A percentile compares a stretch with the other conserved stretches of the same genome.
phyloP scores from a whole-genome alignment of 805 yeast genomes.

The Starmerella davenportii region DNA sequence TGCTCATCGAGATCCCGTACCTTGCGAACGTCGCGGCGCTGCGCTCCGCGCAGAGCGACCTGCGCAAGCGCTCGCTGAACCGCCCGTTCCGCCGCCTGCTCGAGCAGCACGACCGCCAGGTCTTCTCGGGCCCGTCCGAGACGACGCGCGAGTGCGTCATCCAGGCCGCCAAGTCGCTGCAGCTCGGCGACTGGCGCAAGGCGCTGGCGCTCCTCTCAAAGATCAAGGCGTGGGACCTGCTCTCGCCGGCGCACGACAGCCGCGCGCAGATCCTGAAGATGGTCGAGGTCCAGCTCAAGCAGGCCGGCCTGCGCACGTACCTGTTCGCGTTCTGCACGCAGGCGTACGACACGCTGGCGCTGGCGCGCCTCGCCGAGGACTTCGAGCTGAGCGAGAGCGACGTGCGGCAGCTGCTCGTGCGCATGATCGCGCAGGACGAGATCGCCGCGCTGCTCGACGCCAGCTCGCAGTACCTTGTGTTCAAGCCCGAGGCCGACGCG shows the following conservation, averaged over 20 bases:
- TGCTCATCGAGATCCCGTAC: constrained; percentile 80
- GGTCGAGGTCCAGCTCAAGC: constrained; percentile 63
- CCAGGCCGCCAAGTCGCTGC: constrained; percentile 78
- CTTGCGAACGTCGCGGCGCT: constrained; percentile 48
- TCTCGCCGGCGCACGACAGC: constrained; percentile 42
- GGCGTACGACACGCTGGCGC: constrained; percentile 56
- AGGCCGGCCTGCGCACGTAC: constrained; percentile 85
- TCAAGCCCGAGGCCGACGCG: constrained; percentile 61
- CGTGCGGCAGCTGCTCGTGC: constrained; percentile 47
- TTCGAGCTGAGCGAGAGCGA: constrained; percentile 44
- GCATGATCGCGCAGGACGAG: constrained; percentile 64
- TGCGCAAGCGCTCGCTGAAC: constrained; percentile 46
- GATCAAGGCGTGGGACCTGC: constrained; percentile 72
- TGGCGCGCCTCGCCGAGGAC: constrained; percentile 41
- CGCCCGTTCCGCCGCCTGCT: constrained; percentile 81
- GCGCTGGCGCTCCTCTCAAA: constrained; percentile 54
- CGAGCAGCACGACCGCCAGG: constrained; percentile 85
- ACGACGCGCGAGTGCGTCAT: constrained; percentile 83
- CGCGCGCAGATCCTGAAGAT: constrained; percentile 35
- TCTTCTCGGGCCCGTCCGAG: constrained; percentile 95
- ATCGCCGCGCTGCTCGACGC: constrained; percentile 60
- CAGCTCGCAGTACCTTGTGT: constrained; percentile 41
- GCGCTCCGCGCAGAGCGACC: constrained; percentile 27
- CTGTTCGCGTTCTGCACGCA: constrained; percentile 58
- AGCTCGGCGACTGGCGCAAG: constrained; percentile 74